Evolutionary conservation across 768 basidiomycete genomes (phyloP), one percentile per base, ranked within the genome.

Genomic region (Lactarius indigo): DNA sequence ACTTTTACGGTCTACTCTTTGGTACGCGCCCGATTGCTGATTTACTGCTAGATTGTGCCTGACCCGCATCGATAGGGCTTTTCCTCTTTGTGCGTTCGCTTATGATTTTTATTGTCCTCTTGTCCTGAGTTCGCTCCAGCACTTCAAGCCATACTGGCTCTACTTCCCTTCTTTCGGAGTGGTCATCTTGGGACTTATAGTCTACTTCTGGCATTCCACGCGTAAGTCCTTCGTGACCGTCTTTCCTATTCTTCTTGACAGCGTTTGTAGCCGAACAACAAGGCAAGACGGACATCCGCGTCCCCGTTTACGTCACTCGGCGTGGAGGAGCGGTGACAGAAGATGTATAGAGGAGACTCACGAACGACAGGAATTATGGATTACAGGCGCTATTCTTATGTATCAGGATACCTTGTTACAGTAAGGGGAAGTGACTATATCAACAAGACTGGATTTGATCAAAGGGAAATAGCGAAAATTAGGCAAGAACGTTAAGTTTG

Each of bases 1-100:
- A 94, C 77, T 95, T 94, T 71, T 95, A 88, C 72, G 91, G 93
- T 35, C 81, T 95, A 59, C 80, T 95, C 26, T 92, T 95, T 73
- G 93, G 76, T 75, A 59, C 3, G 72, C 72, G 10, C 23, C n/a
- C 42, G 23, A 26, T 54, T 35, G 39, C n/a, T 42, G 33, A 37
- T 42, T 62, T 47, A 58, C 55, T 66, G 57, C 42, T 60, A 59
- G 57, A 60, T 44, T 64, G 42, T 58, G 8, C 64, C 18, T 31
- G 33, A 59, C 17, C 31, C 17, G 13, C 15, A 7, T 23, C 5
- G 23, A 30, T 64, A 80, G 79, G 84, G 30, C 73, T 85, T 30
- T 85, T 85, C 79, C 78, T 85, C 67, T 85, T 80, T 75, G 84
- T 85, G 72, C 74, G 79, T 75, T 20, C 41, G 9, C 55, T 23